Evolutionary conservation across 164 flowering plant genomes (phyloP), one percentile per base, ranked within the genome.

Genomic region (Magnolia kwangsiensis): DNA sequence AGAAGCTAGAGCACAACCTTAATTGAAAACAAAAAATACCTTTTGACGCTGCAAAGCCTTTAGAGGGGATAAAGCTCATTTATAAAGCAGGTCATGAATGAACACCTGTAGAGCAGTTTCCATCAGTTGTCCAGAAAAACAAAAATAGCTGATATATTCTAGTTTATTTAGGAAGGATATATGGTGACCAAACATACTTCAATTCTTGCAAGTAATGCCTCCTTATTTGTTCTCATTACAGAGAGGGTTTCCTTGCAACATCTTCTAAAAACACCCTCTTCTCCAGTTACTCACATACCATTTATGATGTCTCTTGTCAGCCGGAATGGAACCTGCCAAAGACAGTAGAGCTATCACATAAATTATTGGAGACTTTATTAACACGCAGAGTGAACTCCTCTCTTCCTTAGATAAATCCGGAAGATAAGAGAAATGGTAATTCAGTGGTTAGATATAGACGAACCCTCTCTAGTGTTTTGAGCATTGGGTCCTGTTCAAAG

Each of bases 391-490:
- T 14, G 45, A 45, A 19, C 19, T 70, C 51, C 67, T 19, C 21
- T 20, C 20, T 37, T 70, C 10, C 72, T 19, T 59, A 70, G 49
- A 31, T 31, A 31, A 11, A 68, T 31, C 29, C 2, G 45, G 45
- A 27, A 24, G 20, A 51, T 37, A 37, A 2, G 29, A 72, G 65
- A 37, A 76, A 70, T 51, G 51, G 19, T 75, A 66, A 51, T 51
- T 21, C 63, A 63, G 78, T 23, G 66, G 23, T 21, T 29, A 75
- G 72, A 13, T 10, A 63, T 20, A 77, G 51, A 85, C 85, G 51
- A 19, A 92, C 99, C 90, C 93, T 87, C 81, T n/a, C 99, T 69
- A 98, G 99, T 66, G 99, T 96, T 87, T 96, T 96, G n/a, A 96
- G 95, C 99, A 96, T 94, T 83, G 94, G 84, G 67, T 98, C 99